A percentile compares a stretch with the other conserved stretches of the same genome.
Conservation (phyloP, 2,329 filamentous ascomycete species). For the Xylogone sp. region DNA sequence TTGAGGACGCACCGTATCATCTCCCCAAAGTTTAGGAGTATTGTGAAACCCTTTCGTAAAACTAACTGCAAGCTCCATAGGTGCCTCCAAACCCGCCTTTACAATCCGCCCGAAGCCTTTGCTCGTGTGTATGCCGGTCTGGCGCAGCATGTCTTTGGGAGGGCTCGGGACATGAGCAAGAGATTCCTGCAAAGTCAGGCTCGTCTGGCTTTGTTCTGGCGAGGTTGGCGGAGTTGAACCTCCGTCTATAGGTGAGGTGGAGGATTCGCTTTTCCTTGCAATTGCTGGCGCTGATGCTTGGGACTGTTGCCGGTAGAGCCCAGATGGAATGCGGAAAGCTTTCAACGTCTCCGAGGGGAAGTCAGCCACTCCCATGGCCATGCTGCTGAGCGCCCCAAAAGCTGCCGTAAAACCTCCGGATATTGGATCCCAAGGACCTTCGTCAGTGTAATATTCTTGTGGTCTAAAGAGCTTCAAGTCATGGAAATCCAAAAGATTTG, state of each 20-base stretch:
- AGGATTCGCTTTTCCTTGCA: constrained; percentile 8
- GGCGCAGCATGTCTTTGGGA: constrained; percentile 32
- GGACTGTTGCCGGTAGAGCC: constrained; percentile 8
- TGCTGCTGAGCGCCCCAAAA: constrained; percentile 68
- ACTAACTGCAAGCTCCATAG: constrained; percentile 78
- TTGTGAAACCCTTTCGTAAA: constrained; percentile 84
- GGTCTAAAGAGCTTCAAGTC: constrained; percentile 63
- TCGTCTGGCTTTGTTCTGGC: constrained; percentile 13
- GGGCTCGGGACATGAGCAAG: constrained; percentile 6
- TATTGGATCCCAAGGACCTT: constrained; percentile 72
- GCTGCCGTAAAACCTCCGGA: constrained; percentile 70
- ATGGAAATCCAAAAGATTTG: constrained; percentile 58
- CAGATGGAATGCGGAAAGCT: constrained; percentile 27
- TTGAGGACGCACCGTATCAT: constrained; percentile 69
- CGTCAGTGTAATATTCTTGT: constrained; percentile 68
- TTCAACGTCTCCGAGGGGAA: constrained; percentile 53
- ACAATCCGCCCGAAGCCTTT: constrained; percentile 66
- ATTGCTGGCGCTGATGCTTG: constrained; percentile 8
- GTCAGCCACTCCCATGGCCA: constrained; percentile 78
- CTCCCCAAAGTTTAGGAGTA: constrained; percentile 75
- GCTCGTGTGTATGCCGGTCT: constrained; percentile 59
- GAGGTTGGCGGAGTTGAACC: constrained; percentile 8
- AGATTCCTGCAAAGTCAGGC: constrained; percentile 10
- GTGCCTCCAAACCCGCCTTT: constrained; percentile 66
- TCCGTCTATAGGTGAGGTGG: constrained; percentile 6